A percentile compares a stretch with the other conserved stretches of the same genome.
Evolutionary conservation across 2,329 filamentous ascomycete species (phyloP).

Genomic region (Penicillium vulpinum): DNA sequence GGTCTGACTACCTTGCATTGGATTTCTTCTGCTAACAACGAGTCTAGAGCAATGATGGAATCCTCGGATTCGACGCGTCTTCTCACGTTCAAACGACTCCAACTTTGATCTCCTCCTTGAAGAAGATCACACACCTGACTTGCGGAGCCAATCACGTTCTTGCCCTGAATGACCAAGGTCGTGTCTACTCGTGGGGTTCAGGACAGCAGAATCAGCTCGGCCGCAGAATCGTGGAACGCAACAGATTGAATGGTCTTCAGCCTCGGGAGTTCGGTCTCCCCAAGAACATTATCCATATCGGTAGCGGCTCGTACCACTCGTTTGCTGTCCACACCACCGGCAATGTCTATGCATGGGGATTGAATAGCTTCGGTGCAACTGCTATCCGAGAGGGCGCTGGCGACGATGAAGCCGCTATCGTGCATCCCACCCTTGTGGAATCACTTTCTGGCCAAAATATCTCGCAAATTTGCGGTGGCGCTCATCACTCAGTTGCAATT

Average conservation of each 20-base stretch:
- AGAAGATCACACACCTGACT: constrained; percentile 56
- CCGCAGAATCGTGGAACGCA: constrained; percentile 61
- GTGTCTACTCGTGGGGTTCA: constrained; percentile 65
- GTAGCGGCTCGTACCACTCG: constrained; percentile 76
- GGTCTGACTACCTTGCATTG: not conserved
- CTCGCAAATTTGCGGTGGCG: constrained; percentile 67
- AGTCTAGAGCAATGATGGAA: constrained; percentile 61
- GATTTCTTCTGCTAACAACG: constrained; percentile 6
- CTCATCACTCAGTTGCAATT: constrained; percentile 70
- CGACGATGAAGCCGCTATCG: constrained; percentile 68
- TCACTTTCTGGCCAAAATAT: constrained; percentile 66
- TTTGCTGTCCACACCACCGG: constrained; percentile 71
- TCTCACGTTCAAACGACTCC: constrained; percentile 49
- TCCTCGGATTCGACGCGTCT: constrained; percentile 57
- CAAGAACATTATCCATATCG: constrained; percentile 60
- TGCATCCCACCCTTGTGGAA: constrained; percentile 68
- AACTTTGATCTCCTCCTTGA: constrained; percentile 52
- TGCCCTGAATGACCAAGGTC: constrained; percentile 58
- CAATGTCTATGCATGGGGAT: constrained; percentile 76
- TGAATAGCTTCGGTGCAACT: constrained; percentile 84
- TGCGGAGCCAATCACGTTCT: constrained; percentile 60
- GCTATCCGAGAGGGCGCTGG: constrained; percentile 65
- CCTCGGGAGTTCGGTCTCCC: constrained; percentile 61
- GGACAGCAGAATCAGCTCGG: constrained; percentile 70
- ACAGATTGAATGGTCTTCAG: constrained; percentile 54